A percentile compares a stretch with the other conserved stretches of the same genome.
Conservation (phyloP, 495 filamentous ascomycete genomes). For the Tetracladium setigerum region DNA sequence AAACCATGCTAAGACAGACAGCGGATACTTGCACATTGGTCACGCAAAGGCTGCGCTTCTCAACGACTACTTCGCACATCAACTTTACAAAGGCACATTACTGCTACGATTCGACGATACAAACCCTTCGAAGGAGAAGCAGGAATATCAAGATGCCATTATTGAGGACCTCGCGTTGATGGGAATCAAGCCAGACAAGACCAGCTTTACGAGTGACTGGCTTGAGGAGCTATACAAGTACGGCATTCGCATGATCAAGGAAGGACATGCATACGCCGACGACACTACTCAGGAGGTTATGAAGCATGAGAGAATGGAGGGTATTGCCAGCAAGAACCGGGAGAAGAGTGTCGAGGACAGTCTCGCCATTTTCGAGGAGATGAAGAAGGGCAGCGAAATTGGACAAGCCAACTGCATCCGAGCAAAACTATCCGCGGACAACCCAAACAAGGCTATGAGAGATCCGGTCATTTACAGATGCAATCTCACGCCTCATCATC, state of each 20-base stretch:
- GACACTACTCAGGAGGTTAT: slow-evolving; percentile 67
- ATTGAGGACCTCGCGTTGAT: slow-evolving; percentile 66
- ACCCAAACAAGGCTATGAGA: slow-evolving; percentile 66
- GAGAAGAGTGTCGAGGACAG: slow-evolving; percentile 61
- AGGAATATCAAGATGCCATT: slow-evolving; percentile 72
- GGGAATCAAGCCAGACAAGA: slow-evolving; percentile 67
- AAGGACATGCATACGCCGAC: slow-evolving; percentile 72
- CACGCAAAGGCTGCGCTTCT: slow-evolving; percentile 75
- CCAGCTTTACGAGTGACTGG: slow-evolving; percentile 68
- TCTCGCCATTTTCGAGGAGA: slow-evolving; percentile 64
- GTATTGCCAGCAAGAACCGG: slow-evolving; percentile 59
- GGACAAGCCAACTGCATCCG: slow-evolving; percentile 67
- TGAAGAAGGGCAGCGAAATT: slow-evolving; percentile 62
- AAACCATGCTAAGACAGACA: slow-evolving; percentile 19
- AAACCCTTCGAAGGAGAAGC: slow-evolving; percentile 74
- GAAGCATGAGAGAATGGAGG: slow-evolving; percentile 59
- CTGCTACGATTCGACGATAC: slow-evolving; percentile 77
- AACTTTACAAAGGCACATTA: slow-evolving; percentile 64
- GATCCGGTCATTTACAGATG: slow-evolving; percentile 81
- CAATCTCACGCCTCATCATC: slow-evolving; percentile 62
- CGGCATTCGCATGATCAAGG: slow-evolving; percentile 62
- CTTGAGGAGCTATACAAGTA: slow-evolving; percentile 66
- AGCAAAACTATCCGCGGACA: slow-evolving; percentile 72
- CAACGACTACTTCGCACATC: slow-evolving; percentile 79
- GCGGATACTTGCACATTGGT: slow-evolving; percentile 75